Evolutionary conservation across 129 eudicot genomes (phyloP), one percentile per base, ranked within the genome.

Genomic region (Gnaphalium uliginosum): DNA sequence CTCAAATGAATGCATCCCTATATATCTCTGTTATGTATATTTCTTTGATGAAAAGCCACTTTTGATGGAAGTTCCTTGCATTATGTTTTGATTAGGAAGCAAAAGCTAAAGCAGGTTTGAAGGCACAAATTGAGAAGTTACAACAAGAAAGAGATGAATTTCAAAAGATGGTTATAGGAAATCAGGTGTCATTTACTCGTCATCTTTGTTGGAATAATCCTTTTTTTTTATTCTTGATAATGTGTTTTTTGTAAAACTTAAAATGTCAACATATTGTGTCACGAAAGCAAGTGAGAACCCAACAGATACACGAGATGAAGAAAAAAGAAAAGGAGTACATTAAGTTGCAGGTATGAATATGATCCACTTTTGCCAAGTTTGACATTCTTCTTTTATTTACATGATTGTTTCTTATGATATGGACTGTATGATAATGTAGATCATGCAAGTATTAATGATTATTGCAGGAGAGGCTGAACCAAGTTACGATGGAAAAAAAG

Each of bases 281-380:
- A 57, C 68, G 60, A 81, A 62, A 92, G 96, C 98, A 92, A 92
- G 98, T 90, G 37, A 89, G 84, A 88, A 88, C 92, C 75, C 98
- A 92, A 79, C 98, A 92, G 80, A 78, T 92, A 76, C 94, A 92
- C 63, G 98, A 92, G 83, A 92, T 87, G 96, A 92, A 92, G 96
- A 89, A 88, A 78, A 89, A 87, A 68, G 98, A 92, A 76, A 92
- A 92, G 59, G 98, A 92, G 65, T 92, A 92, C 78, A 86, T 87
- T 56, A 92, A 87, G 86, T 77, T 92, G 78, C 98, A 92, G 98
- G 98, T 92, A 68, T 43, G 67, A 41, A 94, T 92, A 64, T 43
- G 67, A 32, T 79, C 19, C 8, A 6, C 24, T 68, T 35, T 15
- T 53, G 39, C 22, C n/a, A 5, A 23, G 37, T 56, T 15, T 56